A percentile compares a stretch with the other conserved stretches of the same genome.
These are phyloP conservation scores for Tolypocladium album DNA, from an alignment of 2,329 filamentous ascomycete genomes.

Conservation along the genomic window DNA sequence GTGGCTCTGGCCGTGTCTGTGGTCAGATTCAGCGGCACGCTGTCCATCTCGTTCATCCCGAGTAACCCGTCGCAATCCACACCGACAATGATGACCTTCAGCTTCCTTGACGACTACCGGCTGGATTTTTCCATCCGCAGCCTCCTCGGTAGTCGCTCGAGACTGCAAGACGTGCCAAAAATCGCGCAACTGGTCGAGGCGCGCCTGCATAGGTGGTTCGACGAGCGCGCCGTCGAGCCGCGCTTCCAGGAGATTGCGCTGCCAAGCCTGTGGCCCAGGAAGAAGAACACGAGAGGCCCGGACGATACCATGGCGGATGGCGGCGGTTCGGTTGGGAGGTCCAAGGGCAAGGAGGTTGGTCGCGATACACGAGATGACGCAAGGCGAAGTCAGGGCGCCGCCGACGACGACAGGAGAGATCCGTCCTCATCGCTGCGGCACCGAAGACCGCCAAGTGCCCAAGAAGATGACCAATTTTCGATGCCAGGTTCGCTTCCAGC, in stretches of 20 bases:
- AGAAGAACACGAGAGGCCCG: conserved; percentile 70
- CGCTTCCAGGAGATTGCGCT: conserved; percentile 80
- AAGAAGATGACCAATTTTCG: conserved; percentile 27
- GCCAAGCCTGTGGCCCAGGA: conserved; percentile 73
- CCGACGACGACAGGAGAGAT: conserved; percentile 30
- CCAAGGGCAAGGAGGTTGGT: conserved; percentile 41
- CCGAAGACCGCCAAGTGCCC: conserved; percentile 20
- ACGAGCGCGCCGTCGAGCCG: conserved; percentile 76
- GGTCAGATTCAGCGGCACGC: conserved; percentile 85
- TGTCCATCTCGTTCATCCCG: conserved; percentile 89
- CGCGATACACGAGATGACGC: conserved; percentile 41
- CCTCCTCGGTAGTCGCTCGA: conserved; percentile 66
- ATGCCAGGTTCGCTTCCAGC: conserved; percentile 38
- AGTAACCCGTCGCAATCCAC: conserved; percentile 56
- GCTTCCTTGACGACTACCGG: conserved; percentile 81
- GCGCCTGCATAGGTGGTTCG: conserved; percentile 75
- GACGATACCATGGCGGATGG: conserved; percentile 43
- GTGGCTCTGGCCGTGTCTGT: conserved; percentile 88
- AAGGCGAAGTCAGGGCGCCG: conserved; percentile 30
- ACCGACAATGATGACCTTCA: conserved; percentile 87
- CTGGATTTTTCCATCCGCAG: conserved; percentile 75
- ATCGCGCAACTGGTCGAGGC: conserved; percentile 77
- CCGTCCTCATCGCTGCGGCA: conserved; percentile 25
- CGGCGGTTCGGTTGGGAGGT: conserved; percentile 36
- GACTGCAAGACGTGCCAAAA: conserved; percentile 78